A percentile compares a stretch with the other conserved stretches of the same genome.
phyloP scores from a whole-genome alignment of 106 monocot species.

The Phalaenopsis aphrodite region DNA sequence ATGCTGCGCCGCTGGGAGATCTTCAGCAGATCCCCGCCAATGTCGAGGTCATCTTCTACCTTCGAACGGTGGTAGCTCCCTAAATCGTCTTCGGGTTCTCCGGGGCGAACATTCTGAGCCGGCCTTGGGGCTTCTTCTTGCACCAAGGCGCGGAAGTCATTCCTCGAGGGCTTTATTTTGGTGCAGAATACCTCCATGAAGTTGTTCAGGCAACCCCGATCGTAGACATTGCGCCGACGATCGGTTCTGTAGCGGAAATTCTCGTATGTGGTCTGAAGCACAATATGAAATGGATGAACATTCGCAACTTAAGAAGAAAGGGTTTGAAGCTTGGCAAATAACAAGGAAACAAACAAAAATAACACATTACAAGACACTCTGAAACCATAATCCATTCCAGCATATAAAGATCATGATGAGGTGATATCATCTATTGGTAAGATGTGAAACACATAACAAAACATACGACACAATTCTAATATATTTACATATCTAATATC shows the following conservation, averaged over 20 bases:
- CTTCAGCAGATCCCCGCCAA: conserved; percentile 73
- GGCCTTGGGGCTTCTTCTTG: conserved; percentile 37
- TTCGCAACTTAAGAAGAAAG: not conserved
- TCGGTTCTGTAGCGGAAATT: conserved; percentile 87
- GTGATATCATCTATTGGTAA: too few relatives aligned
- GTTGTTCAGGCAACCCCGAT: conserved; percentile 69
- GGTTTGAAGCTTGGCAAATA: not conserved
- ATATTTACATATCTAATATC: too few relatives aligned
- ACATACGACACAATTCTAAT: too few relatives aligned
- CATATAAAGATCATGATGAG: too few relatives aligned
- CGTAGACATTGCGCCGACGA: conserved; percentile 48
- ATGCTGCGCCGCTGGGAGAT: conserved; percentile 56
- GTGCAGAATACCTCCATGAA: conserved; percentile 81
- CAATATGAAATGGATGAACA: not conserved
- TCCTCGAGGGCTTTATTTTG: conserved; percentile 52
- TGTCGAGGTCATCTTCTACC: conserved; percentile 91
- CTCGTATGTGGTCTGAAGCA: conserved; percentile 87
- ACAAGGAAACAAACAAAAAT: too few relatives aligned
- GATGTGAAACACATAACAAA: too few relatives aligned
- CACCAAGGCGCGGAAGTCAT: conserved; percentile 52
- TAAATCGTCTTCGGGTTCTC: conserved; percentile 36
- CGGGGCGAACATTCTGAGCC: conserved; percentile 1
- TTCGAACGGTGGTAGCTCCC: conserved; percentile 52
- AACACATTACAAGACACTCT: too few relatives aligned
- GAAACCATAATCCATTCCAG: too few relatives aligned